A percentile compares a stretch with the other conserved stretches of the same genome.
Conservation (phyloP, 768 basidiomycete species). For the Phaffia tasmanica region DNA sequence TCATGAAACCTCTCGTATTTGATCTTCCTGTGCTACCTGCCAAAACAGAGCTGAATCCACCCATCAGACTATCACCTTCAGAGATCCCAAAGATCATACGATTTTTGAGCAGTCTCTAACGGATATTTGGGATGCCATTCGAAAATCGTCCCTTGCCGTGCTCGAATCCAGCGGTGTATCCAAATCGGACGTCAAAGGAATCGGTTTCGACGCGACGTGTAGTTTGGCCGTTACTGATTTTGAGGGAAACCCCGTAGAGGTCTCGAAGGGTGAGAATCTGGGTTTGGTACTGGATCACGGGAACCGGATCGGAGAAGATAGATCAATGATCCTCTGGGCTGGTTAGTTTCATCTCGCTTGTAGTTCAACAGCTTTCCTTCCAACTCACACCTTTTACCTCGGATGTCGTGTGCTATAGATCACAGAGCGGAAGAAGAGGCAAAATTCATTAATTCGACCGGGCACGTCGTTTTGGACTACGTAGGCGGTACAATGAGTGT, state of each 20-base stretch:
- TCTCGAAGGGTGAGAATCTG: constrained; percentile 57
- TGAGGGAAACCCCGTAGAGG: constrained; percentile 58
- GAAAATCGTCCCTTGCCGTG: constrained; percentile 47
- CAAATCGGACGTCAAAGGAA: constrained; percentile 59
- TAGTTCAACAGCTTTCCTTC: background rate
- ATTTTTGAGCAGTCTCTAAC: constrained; percentile 94
- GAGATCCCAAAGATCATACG: constrained; percentile 69
- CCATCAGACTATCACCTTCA: constrained; percentile 68
- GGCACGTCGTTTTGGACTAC: constrained; percentile 76
- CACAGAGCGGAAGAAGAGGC: constrained; percentile 90
- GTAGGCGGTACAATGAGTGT: constrained; percentile 93
- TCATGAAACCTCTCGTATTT: no score
- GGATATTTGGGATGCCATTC: constrained; percentile 72
- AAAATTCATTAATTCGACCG: constrained; percentile 71
- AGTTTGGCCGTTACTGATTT: constrained; percentile 76
- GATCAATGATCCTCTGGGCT: constrained; percentile 73
- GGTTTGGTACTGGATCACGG: constrained; percentile 41
- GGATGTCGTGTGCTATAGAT: constrained; percentile 40
- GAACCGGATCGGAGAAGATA: constrained; percentile 56
- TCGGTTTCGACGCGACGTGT: constrained; percentile 95
- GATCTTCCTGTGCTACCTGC: constrained; percentile 8
- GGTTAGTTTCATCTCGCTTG: constrained; percentile 9
- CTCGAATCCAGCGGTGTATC: constrained; percentile 45
- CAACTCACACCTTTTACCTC: background rate
- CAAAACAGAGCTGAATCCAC: constrained; percentile 3